These are phyloP conservation scores for sweet orange (Citrus sinensis) DNA, from an alignment of 345 rosid genomes.

Conservation along the genomic window DNA sequence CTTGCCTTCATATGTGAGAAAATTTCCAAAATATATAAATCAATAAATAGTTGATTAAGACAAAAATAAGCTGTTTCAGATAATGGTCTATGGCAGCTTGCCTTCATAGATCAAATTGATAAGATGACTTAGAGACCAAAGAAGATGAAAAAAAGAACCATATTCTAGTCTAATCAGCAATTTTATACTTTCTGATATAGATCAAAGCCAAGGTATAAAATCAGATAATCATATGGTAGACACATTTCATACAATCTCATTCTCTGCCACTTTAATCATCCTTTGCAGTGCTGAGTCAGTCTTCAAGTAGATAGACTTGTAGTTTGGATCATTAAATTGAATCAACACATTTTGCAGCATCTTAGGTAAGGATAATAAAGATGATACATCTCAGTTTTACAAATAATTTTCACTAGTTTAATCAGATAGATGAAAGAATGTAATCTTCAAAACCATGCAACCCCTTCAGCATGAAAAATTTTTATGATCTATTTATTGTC, in stretches of 20 bases:
- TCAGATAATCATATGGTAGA: background rate
- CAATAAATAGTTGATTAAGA: background rate
- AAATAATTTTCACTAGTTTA: background rate
- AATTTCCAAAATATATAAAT: background rate
- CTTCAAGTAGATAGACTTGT: background rate
- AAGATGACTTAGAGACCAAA: background rate
- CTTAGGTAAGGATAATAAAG: background rate
- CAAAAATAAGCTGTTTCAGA: background rate
- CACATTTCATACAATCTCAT: background rate
- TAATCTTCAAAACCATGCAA: background rate
- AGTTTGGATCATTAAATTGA: background rate
- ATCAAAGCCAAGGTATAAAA: background rate
- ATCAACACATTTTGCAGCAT: background rate
- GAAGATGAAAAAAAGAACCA: background rate
- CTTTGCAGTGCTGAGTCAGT: background rate
- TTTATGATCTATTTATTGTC: background rate
- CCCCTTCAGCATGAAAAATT: background rate
- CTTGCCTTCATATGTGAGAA: background rate
- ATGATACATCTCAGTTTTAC: background rate
- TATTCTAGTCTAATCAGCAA: background rate
- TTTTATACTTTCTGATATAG: background rate
- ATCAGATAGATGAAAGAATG: background rate
- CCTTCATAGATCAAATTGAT: background rate
- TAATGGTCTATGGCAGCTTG: background rate
- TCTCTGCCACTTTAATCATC: background rate